Conservation (phyloP, 1,284 basidiomycete species). For the Ceratobasidium papillatum region DNA sequence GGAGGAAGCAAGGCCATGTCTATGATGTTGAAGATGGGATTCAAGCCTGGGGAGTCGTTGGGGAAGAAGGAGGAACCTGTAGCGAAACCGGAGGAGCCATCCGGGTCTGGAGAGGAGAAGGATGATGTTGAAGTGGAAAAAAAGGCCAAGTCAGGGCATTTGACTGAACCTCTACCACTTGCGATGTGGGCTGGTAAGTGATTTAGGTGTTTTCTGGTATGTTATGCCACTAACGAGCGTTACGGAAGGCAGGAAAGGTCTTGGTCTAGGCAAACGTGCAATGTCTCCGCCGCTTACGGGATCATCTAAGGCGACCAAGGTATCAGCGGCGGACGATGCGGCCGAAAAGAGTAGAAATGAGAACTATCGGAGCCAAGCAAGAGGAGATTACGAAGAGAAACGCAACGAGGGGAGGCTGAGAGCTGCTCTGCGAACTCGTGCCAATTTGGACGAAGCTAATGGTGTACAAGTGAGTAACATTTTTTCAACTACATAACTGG, state of each 20-base stretch:
- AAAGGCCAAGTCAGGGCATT: slow-evolving; percentile 53
- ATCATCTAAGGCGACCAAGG: slow-evolving; percentile 75
- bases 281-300: slow-evolving; percentile 49
- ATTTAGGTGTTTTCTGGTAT: not conserved
- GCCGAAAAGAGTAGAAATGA: slow-evolving; percentile 51
- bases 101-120: slow-evolving; percentile 29
- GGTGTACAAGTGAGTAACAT: slow-evolving; percentile 64
- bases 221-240: not conserved
- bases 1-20: slow-evolving; percentile 77
- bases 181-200: slow-evolving; percentile 77
- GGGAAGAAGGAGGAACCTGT: slow-evolving; percentile 55
- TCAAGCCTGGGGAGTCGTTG: slow-evolving; percentile 79
- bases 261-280: slow-evolving; percentile 72
- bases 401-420: slow-evolving; percentile 72
- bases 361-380: slow-evolving; percentile 70
- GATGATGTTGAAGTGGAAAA: slow-evolving; percentile 43
- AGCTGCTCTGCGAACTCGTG: slow-evolving; percentile 74
- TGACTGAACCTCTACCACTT: slow-evolving; percentile 70
- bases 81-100: not conserved
- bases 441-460: slow-evolving; percentile 70
- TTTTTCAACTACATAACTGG: not conserved
- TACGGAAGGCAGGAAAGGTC: slow-evolving; percentile 72
- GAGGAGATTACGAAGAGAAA: slow-evolving; percentile 75
- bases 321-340: slow-evolving; percentile 63
- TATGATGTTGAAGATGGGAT: slow-evolving; percentile 92